Evolutionary conservation across 75 land plant genomes (phyloP).

Genomic region (Gnetum montanum): DNA sequence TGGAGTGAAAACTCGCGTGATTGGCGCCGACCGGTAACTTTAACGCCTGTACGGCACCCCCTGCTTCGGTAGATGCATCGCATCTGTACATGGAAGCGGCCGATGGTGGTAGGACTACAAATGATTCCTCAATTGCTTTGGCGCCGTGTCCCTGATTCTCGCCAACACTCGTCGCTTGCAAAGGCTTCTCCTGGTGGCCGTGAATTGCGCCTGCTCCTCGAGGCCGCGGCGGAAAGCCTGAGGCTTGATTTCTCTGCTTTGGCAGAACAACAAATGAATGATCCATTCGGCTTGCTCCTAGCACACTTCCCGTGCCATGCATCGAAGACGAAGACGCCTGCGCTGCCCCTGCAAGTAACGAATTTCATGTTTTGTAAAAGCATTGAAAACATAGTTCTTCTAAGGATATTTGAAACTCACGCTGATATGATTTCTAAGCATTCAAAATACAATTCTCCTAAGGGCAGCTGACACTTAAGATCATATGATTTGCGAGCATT

Average conservation of each 20-base stretch:
- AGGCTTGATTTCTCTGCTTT: conserved; percentile 46
- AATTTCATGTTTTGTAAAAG: too few species aligned
- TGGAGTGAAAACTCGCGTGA: conserved; percentile 74
- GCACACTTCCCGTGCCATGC: conserved; percentile 58
- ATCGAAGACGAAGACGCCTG: conserved; percentile 62
- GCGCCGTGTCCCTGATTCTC: conserved; percentile 26
- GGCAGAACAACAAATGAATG: conserved; percentile 89
- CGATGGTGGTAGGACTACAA: conserved; percentile 86
- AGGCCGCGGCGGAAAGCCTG: conserved; percentile 73
- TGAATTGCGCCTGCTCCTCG: conserved; percentile 22
- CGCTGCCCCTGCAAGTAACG: too few species aligned
- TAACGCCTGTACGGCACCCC: too few species aligned
- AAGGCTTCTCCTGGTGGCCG: conserved; percentile 3
- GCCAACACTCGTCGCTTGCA: conserved; percentile 7
- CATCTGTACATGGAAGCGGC: conserved; percentile 87
- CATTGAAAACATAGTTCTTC: too few species aligned
- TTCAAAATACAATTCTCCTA: too few species aligned
- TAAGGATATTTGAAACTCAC: too few species aligned
- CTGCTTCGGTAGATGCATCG: conserved; percentile 51
- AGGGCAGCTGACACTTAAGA: too few species aligned
- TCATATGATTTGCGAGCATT: too few species aligned
- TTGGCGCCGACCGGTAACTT: too few species aligned
- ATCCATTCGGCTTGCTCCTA: conserved; percentile 78
- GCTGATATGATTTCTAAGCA: too few species aligned
- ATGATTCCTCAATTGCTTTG: conserved; percentile 90